phyloP scores from a whole-genome alignment of 164 flowering plant genomes.

The Tetrastigma voinierianum region DNA sequence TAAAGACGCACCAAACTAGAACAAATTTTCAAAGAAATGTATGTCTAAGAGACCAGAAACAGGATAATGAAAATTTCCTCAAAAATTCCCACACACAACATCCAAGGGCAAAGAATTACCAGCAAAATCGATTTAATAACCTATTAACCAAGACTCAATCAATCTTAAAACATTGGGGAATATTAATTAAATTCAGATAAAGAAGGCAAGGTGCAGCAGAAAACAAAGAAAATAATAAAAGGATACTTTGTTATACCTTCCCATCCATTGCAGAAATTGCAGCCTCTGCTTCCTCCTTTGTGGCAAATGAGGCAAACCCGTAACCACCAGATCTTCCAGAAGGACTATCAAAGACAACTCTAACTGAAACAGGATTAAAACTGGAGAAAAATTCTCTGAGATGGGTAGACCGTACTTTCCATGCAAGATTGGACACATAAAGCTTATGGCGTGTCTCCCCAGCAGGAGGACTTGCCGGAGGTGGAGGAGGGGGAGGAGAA shows the following conservation, averaged over 20 bases:
- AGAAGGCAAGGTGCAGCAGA: neutral
- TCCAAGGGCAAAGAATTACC: neutral
- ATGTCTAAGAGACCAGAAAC: neutral
- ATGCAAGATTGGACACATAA: conserved; percentile 79
- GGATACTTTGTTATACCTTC: conserved; percentile 49
- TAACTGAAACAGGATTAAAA: conserved; percentile 60
- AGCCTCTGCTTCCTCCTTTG: conserved; percentile 82
- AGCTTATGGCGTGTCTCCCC: conserved; percentile 64
- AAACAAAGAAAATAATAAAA: neutral
- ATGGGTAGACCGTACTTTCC: conserved; percentile 75
- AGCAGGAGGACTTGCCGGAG: conserved; percentile 26
- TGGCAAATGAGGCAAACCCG: conserved; percentile 82
- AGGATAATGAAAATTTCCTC: neutral
- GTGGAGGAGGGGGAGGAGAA: conserved; percentile 39
- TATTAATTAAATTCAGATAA: too few species aligned
- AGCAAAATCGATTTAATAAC: too few species aligned
- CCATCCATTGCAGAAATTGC: conserved; percentile 73
- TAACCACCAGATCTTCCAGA: conserved; percentile 75
- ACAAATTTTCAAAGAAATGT: neutral
- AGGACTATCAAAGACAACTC: conserved; percentile 70
- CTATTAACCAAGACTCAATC: too few species aligned
- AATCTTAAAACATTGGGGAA: too few species aligned
- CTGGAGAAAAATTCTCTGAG: conserved; percentile 73
- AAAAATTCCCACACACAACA: neutral
- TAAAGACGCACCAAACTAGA: neutral